phyloP scores from a whole-genome alignment of 106 monocot species.

The Agapanthus africanus region DNA sequence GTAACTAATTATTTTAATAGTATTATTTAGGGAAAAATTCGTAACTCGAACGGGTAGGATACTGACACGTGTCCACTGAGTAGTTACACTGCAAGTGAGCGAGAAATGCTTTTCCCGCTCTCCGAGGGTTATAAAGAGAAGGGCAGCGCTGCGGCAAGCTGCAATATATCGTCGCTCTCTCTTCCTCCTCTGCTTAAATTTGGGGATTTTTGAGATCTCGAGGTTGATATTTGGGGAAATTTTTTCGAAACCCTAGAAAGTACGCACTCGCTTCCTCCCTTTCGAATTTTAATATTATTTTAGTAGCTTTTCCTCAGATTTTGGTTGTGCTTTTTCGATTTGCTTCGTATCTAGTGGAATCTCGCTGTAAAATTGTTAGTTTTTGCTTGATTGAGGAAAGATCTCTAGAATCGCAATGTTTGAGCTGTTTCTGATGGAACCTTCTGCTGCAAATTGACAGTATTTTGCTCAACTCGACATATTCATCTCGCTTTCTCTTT shows the following conservation, averaged over 20 bases:
- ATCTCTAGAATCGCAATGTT: neutral
- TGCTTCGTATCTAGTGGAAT: neutral
- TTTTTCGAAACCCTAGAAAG: neutral
- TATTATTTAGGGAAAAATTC: no score
- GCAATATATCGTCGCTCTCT: neutral
- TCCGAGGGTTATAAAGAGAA: neutral
- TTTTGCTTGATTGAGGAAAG: neutral
- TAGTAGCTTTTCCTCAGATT: neutral
- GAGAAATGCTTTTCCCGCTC: constrained; percentile 3
- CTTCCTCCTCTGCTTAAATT: neutral
- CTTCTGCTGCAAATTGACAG: neutral
- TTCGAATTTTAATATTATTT: neutral
- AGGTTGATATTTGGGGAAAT: neutral
- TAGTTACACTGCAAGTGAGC: neutral
- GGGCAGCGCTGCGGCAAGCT: neutral
- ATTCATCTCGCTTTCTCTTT: no score
- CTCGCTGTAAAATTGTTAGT: neutral
- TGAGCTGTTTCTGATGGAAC: neutral
- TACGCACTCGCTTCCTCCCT: neutral
- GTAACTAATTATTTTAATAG: no score
- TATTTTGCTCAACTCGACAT: neutral
- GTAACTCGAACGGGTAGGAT: no score
- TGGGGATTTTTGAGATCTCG: neutral
- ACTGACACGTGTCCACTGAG: no score
- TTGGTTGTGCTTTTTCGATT: neutral